Evolutionary conservation across 208 protist species (phyloP).

Genomic region (Trypanosoma cruzi): DNA sequence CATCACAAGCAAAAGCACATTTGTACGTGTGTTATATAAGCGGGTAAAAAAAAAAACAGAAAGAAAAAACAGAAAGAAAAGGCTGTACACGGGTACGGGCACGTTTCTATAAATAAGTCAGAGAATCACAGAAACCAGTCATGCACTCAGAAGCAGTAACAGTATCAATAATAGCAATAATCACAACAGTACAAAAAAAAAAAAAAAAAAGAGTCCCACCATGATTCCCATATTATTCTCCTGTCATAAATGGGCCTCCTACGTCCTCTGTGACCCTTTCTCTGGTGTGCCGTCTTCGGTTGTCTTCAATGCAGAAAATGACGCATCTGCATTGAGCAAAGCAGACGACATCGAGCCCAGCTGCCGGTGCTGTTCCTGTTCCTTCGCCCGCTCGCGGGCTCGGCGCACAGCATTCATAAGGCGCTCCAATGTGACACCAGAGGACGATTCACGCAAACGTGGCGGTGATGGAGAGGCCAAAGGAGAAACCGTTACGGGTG

Average conservation of each 20-base stretch:
- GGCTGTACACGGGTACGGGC: too few relatives aligned
- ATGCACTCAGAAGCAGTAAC: background rate
- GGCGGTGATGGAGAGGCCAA: background rate
- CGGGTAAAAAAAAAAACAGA: conserved; percentile 6
- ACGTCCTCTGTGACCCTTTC: too few relatives aligned
- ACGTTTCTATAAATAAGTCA: too few relatives aligned
- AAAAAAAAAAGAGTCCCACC: background rate
- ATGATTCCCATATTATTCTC: background rate
- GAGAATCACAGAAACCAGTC: too few relatives aligned
- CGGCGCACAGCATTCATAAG: conserved; percentile 22
- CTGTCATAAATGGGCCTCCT: background rate
- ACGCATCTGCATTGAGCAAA: too few relatives aligned
- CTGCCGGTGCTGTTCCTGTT: conserved; percentile 6
- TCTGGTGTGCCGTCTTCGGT: too few relatives aligned
- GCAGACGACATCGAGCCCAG: background rate
- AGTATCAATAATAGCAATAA: too few relatives aligned
- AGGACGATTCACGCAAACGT: background rate
- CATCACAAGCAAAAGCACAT: background rate
- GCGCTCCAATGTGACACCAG: conserved; percentile 20
- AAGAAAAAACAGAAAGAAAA: too few relatives aligned
- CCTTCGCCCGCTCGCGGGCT: conserved; percentile 13
- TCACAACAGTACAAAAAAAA: background rate
- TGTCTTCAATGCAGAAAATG: background rate
- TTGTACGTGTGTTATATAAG: background rate
- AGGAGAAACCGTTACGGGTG: too few relatives aligned